A percentile compares a stretch with the other conserved stretches of the same genome.
These are phyloP conservation scores for Cladophialophora exuberans DNA, from an alignment of 2,329 filamentous ascomycete genomes.

Conservation along the genomic window DNA sequence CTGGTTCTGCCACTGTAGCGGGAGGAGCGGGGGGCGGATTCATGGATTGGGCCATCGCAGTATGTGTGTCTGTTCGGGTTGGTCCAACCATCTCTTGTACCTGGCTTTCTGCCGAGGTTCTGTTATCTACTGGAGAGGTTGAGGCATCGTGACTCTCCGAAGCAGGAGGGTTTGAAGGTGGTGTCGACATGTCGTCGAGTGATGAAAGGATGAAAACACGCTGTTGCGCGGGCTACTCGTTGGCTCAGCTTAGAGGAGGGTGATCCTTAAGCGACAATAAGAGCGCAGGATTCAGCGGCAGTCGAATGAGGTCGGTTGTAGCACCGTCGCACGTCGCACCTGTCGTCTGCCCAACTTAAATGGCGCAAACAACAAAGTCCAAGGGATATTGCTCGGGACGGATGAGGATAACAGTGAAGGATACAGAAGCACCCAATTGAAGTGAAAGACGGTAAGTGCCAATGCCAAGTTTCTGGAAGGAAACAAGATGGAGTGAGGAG, in stretches of 20 bases:
- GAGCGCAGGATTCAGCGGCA: no score
- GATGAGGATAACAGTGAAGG: neutral
- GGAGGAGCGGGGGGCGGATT: slow-evolving; percentile 22
- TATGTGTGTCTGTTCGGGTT: slow-evolving; percentile 31
- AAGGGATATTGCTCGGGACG: no score
- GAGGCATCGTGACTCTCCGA: slow-evolving; percentile 14
- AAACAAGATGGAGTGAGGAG: slow-evolving; percentile 6
- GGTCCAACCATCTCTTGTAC: slow-evolving; percentile 17
- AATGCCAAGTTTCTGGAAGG: slow-evolving; percentile 15
- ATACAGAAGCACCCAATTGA: slow-evolving; percentile 3
- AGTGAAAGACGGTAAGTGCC: slow-evolving; percentile 2
- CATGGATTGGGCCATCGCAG: slow-evolving; percentile 30
- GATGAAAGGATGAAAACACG: slow-evolving; percentile 20
- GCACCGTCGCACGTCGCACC: no score
- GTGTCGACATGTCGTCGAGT: slow-evolving; percentile 31
- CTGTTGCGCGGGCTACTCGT: slow-evolving; percentile 16
- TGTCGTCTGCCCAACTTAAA: no score
- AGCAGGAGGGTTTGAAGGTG: slow-evolving; percentile 14
- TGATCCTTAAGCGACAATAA: no score
- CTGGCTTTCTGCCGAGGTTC: slow-evolving; percentile 13
- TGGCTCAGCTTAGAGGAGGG: no score
- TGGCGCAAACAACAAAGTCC: no score
- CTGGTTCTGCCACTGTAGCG: slow-evolving; percentile 6
- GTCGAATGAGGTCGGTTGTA: no score
- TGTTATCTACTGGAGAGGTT: slow-evolving; percentile 9